Percentiles rank a stretch among this genome's conserved stretches.
Evolutionary conservation across 106 monocot species (phyloP).

Genomic region (Phalaenopsis aphrodite): DNA sequence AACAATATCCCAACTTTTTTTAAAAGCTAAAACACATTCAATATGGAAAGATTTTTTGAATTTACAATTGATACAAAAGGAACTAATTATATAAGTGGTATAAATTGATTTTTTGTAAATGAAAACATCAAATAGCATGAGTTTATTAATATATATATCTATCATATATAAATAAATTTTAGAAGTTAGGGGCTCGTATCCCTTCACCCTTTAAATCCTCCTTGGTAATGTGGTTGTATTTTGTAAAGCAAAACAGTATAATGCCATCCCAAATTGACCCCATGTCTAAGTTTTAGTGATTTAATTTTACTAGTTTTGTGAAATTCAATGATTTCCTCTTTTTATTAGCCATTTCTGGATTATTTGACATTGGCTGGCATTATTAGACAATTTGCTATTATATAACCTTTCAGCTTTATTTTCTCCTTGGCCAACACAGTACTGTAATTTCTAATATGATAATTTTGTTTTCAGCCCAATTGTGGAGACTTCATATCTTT

Average conservation of each 20-base stretch:
- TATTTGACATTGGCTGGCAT: background rate
- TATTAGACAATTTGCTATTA: background rate
- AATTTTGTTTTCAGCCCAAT: slow-evolving; percentile 55
- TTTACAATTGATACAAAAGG: too few relatives aligned
- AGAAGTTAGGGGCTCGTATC: too few relatives aligned
- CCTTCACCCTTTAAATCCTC: too few relatives aligned
- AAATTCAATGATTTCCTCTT: background rate
- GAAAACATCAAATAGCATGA: too few relatives aligned
- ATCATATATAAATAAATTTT: too few relatives aligned
- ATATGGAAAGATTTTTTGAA: too few relatives aligned
- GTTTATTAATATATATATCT: too few relatives aligned
- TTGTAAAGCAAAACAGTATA: background rate
- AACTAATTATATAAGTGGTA: too few relatives aligned
- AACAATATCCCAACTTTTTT: too few relatives aligned
- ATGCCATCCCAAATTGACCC: background rate
- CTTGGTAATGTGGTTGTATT: background rate
- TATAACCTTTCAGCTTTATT: background rate
- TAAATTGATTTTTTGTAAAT: too few relatives aligned
- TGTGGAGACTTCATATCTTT: slow-evolving; percentile 66
- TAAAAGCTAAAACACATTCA: too few relatives aligned
- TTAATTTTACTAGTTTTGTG: background rate
- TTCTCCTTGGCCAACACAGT: background rate
- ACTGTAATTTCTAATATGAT: slow-evolving; percentile 1
- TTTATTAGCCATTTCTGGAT: background rate
- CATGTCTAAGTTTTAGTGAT: background rate